Base-by-base conservation (phyloP, 1,284 basidiomycete species). In the Ganoderma boninense region DNA sequence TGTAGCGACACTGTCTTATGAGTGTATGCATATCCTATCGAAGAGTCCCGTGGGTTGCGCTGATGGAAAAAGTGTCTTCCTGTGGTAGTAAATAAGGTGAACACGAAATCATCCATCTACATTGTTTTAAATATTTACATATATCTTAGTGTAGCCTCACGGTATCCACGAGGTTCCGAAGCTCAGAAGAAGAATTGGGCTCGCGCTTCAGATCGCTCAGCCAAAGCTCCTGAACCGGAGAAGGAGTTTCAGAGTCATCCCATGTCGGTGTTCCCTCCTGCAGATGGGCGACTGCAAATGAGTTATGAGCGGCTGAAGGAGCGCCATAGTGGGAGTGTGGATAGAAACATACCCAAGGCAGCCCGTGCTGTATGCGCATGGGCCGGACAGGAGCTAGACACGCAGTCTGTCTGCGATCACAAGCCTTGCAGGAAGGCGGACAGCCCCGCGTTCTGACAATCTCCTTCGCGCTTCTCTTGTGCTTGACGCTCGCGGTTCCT, bases 401-500 rank as follows among this genome's bases (percentile, higher is more conserved):
- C 38, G 20, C 49, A 26, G 18, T 23, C 23, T 26, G 40, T 40
- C 16, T 44, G n/a, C 62, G 60, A 74, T 69, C 71, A 71, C 42
- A 77, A 65, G 43, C 70, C 76, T 60, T 75, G 75, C 70, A 92
- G 79, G 79, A 93, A 92, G 61, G 87, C 85, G 10, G 88, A 86
- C 29, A 93, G 80, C 20, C 78, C 75, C 16, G 74, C 67, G 65
- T 65, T 73, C 71, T 65, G 78, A 26, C 46, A 29, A 29, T 29
- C 44, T 43, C 14, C 62, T 32, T 70, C 70, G 75, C 67, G 78
- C 69, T 78, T 77, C 79, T 77, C 82, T 79, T 79, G 78, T 74
- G 82, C 80, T 70, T 85, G 84, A 72, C 86, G 83, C 74, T 85
- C 84, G 70, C 87, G 87, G 74, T 90, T 91, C 46, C 86, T 86